These are phyloP conservation scores for Claviceps citrina DNA, from an alignment of 2,329 filamentous ascomycete genomes.

Conservation along the genomic window DNA sequence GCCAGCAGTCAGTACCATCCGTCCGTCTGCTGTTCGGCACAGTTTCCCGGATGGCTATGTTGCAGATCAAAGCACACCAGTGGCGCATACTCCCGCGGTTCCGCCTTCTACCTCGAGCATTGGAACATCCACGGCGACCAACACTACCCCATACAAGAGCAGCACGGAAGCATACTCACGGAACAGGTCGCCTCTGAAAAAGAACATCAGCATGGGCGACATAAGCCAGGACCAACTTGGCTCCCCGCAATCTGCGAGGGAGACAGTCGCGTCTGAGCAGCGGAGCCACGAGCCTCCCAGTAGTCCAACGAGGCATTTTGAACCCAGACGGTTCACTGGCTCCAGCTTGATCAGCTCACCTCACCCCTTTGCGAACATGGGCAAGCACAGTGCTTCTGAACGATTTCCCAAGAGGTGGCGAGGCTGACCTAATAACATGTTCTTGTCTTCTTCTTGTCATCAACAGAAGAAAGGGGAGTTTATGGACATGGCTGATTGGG, in stretches of 20 bases:
- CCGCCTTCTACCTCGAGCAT: constrained; percentile 11
- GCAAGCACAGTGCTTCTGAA: constrained; percentile 23
- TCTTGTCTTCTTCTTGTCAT: background rate
- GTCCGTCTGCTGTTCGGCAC: constrained; percentile 16
- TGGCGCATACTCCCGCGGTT: constrained; percentile 10
- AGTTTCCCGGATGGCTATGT: constrained; percentile 21
- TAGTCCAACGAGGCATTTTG: constrained; percentile 26
- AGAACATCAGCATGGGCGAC: constrained; percentile 50
- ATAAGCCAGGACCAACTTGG: constrained; percentile 26
- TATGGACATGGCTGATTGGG: background rate
- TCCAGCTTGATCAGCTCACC: constrained; percentile 12
- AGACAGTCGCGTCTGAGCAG: constrained; percentile 46
- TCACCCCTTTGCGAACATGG: constrained; percentile 25
- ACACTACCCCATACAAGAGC: constrained; percentile 39
- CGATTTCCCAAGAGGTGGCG: constrained; percentile 21
- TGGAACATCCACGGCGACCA: constrained; percentile 12
- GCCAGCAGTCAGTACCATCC: constrained; percentile 14
- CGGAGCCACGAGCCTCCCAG: constrained; percentile 21
- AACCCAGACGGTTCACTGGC: constrained; percentile 14
- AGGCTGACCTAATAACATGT: background rate
- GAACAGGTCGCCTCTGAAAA: constrained; percentile 69
- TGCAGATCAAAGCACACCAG: background rate
- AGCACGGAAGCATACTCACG: constrained; percentile 69
- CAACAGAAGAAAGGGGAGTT: background rate
- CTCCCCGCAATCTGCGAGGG: constrained; percentile 43